These are phyloP conservation scores for Mycena amicta DNA, from an alignment of 768 basidiomycete species.

Conservation along the genomic window DNA sequence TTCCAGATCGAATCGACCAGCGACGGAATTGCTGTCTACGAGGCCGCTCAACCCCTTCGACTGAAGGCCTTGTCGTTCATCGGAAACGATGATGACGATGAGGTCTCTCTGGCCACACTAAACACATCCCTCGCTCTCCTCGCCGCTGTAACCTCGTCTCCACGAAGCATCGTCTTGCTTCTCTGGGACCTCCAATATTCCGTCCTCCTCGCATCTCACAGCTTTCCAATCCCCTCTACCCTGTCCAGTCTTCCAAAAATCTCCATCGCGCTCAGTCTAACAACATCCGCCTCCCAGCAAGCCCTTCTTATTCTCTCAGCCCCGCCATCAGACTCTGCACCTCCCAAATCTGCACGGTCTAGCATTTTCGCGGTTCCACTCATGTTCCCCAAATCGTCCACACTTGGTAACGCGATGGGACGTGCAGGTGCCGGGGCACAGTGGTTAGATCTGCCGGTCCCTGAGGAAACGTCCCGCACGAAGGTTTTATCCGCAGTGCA, in stretches of 20 bases:
- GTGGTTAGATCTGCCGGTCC: slow-evolving; percentile 44
- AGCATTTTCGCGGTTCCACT: slow-evolving; percentile 64
- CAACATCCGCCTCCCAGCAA: slow-evolving; percentile 44
- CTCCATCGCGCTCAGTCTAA: slow-evolving; percentile 34
- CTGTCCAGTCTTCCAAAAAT: slow-evolving; percentile 33
- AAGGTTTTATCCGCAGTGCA: slow-evolving; percentile 43
- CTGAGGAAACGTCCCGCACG: slow-evolving; percentile 20
- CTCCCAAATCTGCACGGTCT: slow-evolving; percentile 42
- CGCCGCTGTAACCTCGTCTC: slow-evolving; percentile 40
- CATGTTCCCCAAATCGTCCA: slow-evolving; percentile 54
- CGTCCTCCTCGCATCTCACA: slow-evolving; percentile 58
- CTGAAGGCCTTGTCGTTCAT: slow-evolving; percentile 28
- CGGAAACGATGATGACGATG: slow-evolving; percentile 4
- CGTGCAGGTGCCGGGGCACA: slow-evolving; percentile 42
- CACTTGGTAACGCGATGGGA: slow-evolving; percentile 65
- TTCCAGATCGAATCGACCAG: slow-evolving; percentile 37
- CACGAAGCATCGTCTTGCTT: slow-evolving; percentile 53
- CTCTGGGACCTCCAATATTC: slow-evolving; percentile 74
- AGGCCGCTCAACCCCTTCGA: slow-evolving; percentile 31
- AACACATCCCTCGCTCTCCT: slow-evolving; percentile 63
- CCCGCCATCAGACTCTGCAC: slow-evolving; percentile 19
- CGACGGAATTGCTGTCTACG: slow-evolving; percentile 26
- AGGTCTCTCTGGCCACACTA: slow-evolving; percentile 48
- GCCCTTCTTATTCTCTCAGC: slow-evolving; percentile 55
- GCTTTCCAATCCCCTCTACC: slow-evolving; percentile 51